Percentiles rank a stretch among this genome's conserved stretches.
Conservation (phyloP, 2,329 filamentous ascomycete species). For the Colletotrichum liriopes region DNA sequence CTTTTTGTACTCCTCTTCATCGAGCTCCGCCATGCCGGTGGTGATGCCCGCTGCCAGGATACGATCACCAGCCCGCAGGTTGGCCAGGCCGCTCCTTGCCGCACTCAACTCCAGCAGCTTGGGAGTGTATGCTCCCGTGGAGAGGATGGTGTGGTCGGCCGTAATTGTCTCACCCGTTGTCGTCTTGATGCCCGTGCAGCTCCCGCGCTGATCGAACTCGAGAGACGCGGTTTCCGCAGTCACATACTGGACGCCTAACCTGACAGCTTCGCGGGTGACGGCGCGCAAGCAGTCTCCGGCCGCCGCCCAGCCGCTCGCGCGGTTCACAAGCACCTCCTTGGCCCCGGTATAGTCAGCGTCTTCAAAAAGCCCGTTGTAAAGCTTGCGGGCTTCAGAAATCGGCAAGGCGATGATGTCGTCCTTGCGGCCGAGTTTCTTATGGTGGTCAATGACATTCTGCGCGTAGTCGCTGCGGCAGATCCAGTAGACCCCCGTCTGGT, state of each 20-base stretch:
- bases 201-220: conserved; percentile 57
- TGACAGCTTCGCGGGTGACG: conserved; percentile 67
- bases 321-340: conserved; percentile 74
- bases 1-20: conserved; percentile 59
- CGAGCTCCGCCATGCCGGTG: conserved; percentile 70
- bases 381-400: conserved; percentile 60
- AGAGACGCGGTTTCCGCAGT: conserved; percentile 65
- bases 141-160: conserved; percentile 68
- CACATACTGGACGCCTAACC: conserved; percentile 73
- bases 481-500: conserved; percentile 73
- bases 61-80: conserved; percentile 67
- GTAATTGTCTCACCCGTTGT: conserved; percentile 59
- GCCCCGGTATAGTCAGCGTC: conserved; percentile 73
- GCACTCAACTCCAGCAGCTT: conserved; percentile 69
- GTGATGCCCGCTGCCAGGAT: conserved; percentile 74
- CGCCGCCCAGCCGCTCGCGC: conserved; percentile 75
- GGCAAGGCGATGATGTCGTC: conserved; percentile 61
- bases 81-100: conserved; percentile 59
- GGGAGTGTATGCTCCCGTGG: conserved; percentile 72
- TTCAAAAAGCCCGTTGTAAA: conserved; percentile 73
- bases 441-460: conserved; percentile 68
- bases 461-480: conserved; percentile 68
- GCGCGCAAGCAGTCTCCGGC: conserved; percentile 71
- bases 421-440: conserved; percentile 60
- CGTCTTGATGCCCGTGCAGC: conserved; percentile 65